Conservation (phyloP, 768 basidiomycete species). For the Rubroboletus satanas region DNA sequence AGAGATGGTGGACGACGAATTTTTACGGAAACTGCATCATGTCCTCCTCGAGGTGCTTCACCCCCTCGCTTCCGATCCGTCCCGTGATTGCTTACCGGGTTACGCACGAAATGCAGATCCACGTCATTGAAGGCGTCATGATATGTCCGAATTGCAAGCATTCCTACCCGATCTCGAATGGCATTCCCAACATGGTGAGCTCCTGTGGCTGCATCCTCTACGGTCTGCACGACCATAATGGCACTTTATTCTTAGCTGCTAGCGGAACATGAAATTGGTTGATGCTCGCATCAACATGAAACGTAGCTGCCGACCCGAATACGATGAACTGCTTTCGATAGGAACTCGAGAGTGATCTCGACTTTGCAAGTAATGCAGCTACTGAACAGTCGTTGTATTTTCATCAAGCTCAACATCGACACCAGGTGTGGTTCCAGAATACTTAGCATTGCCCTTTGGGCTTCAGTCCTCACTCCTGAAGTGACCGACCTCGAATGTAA, state of each 20-base stretch:
- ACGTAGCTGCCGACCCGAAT: background rate
- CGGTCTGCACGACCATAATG: background rate
- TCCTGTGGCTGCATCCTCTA: constrained; percentile 4
- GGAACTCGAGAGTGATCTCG: background rate
- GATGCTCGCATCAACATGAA: background rate
- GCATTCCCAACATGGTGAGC: constrained; percentile 95
- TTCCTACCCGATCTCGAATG: constrained; percentile 84
- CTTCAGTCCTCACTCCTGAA: background rate
- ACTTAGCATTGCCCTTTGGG: background rate
- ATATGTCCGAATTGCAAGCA: constrained; percentile 90
- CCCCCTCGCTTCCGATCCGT: background rate
- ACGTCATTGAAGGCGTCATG: constrained; percentile 91
- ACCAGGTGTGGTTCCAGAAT: background rate
- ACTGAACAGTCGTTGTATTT: background rate
- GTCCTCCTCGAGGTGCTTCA: constrained; percentile 80
- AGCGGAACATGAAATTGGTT: constrained; percentile 87
- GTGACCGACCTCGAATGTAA: background rate
- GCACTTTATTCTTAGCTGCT: constrained; percentile 55
- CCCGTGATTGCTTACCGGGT: background rate
- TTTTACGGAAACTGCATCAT: constrained; percentile 81
- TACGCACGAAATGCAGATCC: constrained; percentile 53
- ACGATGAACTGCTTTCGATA: background rate
- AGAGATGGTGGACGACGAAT: constrained; percentile 76
- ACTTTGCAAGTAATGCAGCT: background rate
- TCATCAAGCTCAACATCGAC: background rate